Evolutionary conservation across 148 eudicot species (phyloP).

Genomic region (Salicornia ramosissima): DNA sequence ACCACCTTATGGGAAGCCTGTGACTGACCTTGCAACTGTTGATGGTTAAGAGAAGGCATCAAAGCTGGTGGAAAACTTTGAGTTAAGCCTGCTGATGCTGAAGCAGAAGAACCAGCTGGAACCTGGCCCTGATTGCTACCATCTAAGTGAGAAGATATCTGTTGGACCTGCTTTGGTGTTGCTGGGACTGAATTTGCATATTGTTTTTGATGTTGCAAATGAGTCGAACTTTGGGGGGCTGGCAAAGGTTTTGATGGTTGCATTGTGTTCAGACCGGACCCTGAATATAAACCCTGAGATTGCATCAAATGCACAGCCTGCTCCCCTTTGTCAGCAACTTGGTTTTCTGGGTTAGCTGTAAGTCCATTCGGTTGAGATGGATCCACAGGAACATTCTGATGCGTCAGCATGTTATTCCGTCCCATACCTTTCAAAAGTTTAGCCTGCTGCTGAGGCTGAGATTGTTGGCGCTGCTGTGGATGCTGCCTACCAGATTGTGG

Average conservation of each 20-base stretch:
- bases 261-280: constrained; percentile 32
- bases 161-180: constrained; percentile 48
- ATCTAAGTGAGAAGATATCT: constrained; percentile 44
- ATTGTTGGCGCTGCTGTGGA: constrained; percentile 61
- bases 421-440: constrained; percentile 61
- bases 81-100: constrained; percentile 31
- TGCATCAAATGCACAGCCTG: constrained; percentile 40
- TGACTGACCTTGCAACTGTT: constrained; percentile 32
- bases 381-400: constrained; percentile 49
- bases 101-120: constrained; percentile 32
- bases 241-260: constrained; percentile 41
- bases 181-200: constrained; percentile 37
- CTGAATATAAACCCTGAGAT: constrained; percentile 36
- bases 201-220: constrained; percentile 42
- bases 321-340: constrained; percentile 58
- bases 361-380: constrained; percentile 51
- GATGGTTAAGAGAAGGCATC: constrained; percentile 43
- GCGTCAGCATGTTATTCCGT: constrained; percentile 47
- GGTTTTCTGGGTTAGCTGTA: constrained; percentile 40
- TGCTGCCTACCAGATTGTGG: constrained; percentile 67
- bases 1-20: constrained; percentile 38
- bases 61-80: constrained; percentile 36
- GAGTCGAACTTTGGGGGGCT: constrained; percentile 34
- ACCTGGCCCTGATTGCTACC: constrained; percentile 39
- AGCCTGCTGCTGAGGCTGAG: constrained; percentile 55